Percentiles rank a stretch among this genome's conserved stretches.
Evolutionary conservation across 345 rosid species (phyloP).

Genomic region (Citrus australasica): DNA sequence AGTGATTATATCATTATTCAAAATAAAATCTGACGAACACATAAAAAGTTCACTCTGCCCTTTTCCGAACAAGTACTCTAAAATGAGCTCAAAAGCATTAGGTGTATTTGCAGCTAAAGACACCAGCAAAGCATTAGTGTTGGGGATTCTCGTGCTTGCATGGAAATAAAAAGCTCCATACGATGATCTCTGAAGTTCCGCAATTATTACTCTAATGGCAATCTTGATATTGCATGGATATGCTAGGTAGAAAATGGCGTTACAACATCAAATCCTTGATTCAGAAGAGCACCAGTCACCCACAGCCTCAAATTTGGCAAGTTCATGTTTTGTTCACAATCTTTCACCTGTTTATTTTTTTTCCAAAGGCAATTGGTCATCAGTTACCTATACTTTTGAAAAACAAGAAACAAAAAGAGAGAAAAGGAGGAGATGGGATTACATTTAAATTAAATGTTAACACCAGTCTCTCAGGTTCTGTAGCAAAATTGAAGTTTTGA

Average conservation of each 20-base stretch:
- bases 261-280: slow-evolving; percentile 68
- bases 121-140: neutral
- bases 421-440: slow-evolving; percentile 10
- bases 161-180: neutral
- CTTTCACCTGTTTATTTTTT: slow-evolving; percentile 39
- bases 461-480: slow-evolving; percentile 43
- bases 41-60: neutral
- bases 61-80: too few species aligned
- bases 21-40: too few species aligned
- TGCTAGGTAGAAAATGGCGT: slow-evolving; percentile 8
- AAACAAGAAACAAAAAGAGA: neutral
- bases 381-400: neutral
- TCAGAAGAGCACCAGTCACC: slow-evolving; percentile 69
- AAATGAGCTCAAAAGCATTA: neutral
- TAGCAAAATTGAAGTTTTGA: slow-evolving; percentile 64
- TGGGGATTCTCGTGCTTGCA: neutral
- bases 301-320: slow-evolving; percentile 67
- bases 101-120: neutral
- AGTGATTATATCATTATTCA: too few species aligned
- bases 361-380: neutral
- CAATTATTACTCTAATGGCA: neutral
- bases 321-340: slow-evolving; percentile 44
- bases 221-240: neutral
- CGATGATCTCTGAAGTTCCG: neutral
- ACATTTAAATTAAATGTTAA: slow-evolving; percentile 63